These are phyloP conservation scores for Colletotrichum liriopes DNA, from an alignment of 2,329 filamentous ascomycete species.

Conservation along the genomic window DNA sequence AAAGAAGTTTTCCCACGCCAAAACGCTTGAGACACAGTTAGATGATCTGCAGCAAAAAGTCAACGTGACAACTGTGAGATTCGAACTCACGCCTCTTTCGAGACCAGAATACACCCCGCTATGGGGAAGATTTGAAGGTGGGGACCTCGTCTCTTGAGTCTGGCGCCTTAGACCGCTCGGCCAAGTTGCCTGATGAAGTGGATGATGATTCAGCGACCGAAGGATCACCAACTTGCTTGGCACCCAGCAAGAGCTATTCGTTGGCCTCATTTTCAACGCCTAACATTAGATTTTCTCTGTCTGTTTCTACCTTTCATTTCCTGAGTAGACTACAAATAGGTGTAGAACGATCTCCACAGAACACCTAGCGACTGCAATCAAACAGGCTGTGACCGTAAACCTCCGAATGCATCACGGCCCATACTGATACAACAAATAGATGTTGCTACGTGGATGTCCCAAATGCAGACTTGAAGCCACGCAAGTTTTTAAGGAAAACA, in stretches of 20 bases:
- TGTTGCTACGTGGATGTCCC: too few relatives aligned
- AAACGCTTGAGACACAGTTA: not conserved
- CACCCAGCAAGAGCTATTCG: not conserved
- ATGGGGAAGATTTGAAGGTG: not conserved
- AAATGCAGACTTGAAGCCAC: too few relatives aligned
- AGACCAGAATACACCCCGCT: conserved; percentile 26
- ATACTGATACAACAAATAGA: too few relatives aligned
- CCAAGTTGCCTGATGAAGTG: conserved; percentile 6
- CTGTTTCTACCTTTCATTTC: too few relatives aligned
- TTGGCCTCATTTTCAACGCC: not conserved
- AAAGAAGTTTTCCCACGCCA: not conserved
- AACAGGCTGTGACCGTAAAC: not conserved
- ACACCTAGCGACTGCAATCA: too few relatives aligned
- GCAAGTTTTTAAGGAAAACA: too few relatives aligned
- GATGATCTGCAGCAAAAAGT: not conserved
- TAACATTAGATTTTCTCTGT: too few relatives aligned
- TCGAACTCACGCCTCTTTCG: conserved; percentile 32
- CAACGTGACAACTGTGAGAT: conserved; percentile 19
- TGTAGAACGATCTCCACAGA: not conserved
- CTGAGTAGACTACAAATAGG: not conserved
- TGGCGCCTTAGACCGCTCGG: conserved; percentile 30
- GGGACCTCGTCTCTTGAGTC: conserved; percentile 3
- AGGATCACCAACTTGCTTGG: not conserved
- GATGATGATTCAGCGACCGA: fast-evolving
- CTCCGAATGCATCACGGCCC: too few relatives aligned